A percentile compares a stretch with the other conserved stretches of the same genome.
phyloP scores from a whole-genome alignment of 352 stramenopile species.

The Phytophthora multivora region DNA sequence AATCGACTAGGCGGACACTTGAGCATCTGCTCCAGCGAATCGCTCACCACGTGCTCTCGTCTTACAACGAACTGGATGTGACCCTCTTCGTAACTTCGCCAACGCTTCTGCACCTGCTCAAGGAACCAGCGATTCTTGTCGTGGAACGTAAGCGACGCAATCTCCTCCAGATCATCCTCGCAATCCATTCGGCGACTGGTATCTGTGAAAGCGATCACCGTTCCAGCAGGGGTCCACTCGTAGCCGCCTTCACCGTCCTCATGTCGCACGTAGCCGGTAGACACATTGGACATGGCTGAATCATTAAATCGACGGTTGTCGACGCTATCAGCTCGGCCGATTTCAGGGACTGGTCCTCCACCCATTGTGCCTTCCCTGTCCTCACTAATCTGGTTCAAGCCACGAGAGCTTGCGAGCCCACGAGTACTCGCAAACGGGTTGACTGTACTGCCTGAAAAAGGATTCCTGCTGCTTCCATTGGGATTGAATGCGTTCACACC shows the following conservation, averaged over 20 bases:
- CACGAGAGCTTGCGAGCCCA: slow-evolving; percentile 29
- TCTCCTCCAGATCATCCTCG: slow-evolving; percentile 86
- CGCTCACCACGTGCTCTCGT: slow-evolving; percentile 74
- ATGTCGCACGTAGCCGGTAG: slow-evolving; percentile 83
- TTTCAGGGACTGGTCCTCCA: slow-evolving; percentile 10
- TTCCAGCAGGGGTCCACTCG: slow-evolving; percentile 73
- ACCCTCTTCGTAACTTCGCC: slow-evolving; percentile 80
- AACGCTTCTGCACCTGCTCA: slow-evolving; percentile 73
- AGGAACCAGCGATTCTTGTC: slow-evolving; percentile 89
- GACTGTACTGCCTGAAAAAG: slow-evolving; percentile 8
- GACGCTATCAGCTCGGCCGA: not conserved
- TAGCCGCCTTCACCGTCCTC: slow-evolving; percentile 62
- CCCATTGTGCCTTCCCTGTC: slow-evolving; percentile 51
- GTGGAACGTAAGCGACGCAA: slow-evolving; percentile 79
- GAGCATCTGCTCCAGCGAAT: slow-evolving; percentile 89
- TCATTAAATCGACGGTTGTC: slow-evolving; percentile 60
- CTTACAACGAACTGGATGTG: slow-evolving; percentile 87
- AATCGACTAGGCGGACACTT: slow-evolving; percentile 84
- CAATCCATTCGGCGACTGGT: slow-evolving; percentile 64
- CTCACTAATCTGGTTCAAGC: slow-evolving; percentile 52
- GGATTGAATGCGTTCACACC: slow-evolving; percentile 29
- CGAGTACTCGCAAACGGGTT: slow-evolving; percentile 32
- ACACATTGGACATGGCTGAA: slow-evolving; percentile 72
- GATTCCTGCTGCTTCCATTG: slow-evolving; percentile 19
- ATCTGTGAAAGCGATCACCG: slow-evolving; percentile 45